Evolutionary conservation across 2,329 filamentous ascomycete species (phyloP).

Genomic region (Emmonsiellopsis sp.): DNA sequence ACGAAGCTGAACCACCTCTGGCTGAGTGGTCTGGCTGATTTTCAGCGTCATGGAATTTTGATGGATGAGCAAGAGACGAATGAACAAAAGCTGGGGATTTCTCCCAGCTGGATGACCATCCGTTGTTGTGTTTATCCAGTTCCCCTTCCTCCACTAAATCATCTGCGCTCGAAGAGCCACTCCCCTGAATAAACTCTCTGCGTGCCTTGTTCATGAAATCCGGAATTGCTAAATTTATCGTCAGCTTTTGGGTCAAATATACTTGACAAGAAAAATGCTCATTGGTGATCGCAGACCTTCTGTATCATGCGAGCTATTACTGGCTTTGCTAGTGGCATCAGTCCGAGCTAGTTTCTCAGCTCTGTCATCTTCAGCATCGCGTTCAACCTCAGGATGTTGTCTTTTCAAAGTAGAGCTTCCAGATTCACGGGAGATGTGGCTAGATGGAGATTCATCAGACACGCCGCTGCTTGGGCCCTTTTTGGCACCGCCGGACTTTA

Average conservation of each 20-base stretch:
- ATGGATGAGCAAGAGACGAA: not conserved
- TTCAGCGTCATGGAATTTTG: not conserved
- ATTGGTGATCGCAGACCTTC: not conserved
- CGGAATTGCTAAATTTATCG: not conserved
- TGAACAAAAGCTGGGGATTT: not conserved
- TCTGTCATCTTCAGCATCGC: not conserved
- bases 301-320: not conserved
- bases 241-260: not conserved
- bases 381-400: not conserved
- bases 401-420: not conserved
- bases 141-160: not conserved
- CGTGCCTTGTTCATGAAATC: slow-evolving; percentile 1
- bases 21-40: not conserved
- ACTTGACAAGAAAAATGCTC: not conserved
- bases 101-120: not conserved
- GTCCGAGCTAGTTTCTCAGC: not conserved
- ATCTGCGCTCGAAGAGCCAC: not conserved
- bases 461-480: not conserved
- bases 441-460: not conserved
- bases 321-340: not conserved
- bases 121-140: not conserved
- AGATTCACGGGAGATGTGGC: not conserved
- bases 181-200: not conserved
- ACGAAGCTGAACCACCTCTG: not conserved
- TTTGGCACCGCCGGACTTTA: not conserved